Percentiles rank a stretch among this genome's conserved stretches.
phyloP scores from a whole-genome alignment of 495 filamentous ascomycete genomes.

The Talaromyces trachyspermus region DNA sequence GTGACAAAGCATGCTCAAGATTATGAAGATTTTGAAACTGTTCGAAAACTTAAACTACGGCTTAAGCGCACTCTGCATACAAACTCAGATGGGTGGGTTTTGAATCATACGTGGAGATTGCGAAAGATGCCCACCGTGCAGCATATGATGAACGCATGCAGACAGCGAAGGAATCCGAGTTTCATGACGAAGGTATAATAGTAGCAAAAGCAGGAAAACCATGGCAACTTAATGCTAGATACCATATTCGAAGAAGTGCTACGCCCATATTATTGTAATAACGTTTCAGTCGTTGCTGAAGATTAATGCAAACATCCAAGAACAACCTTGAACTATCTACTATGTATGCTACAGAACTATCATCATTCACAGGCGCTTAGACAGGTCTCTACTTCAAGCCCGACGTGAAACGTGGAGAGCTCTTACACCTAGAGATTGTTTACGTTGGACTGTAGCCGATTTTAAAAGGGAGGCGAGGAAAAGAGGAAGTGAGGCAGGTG shows the following conservation, averaged over 20 bases:
- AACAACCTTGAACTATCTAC: too few relatives aligned
- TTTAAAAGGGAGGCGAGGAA: not conserved
- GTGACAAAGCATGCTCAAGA: slow-evolving; percentile 21
- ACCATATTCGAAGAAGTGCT: too few relatives aligned
- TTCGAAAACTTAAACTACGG: slow-evolving; percentile 26
- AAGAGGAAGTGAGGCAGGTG: too few relatives aligned
- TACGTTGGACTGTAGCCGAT: not conserved
- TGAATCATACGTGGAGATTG: slow-evolving; percentile 29
- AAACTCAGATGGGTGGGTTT: slow-evolving; percentile 26
- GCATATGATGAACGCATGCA: slow-evolving; percentile 26
- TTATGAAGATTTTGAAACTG: slow-evolving; percentile 29
- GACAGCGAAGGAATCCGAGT: slow-evolving; percentile 22
- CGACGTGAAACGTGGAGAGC: not conserved
- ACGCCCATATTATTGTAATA: too few relatives aligned
- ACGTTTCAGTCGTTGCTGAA: too few relatives aligned
- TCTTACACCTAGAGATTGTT: not conserved
- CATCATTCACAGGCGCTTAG: too few relatives aligned
- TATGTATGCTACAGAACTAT: too few relatives aligned
- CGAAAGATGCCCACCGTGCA: slow-evolving; percentile 23
- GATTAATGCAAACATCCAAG: too few relatives aligned
- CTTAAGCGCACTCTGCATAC: slow-evolving; percentile 17
- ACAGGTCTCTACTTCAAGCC: not conserved
- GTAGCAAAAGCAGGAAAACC: slow-evolving; percentile 24
- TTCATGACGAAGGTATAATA: slow-evolving; percentile 17
- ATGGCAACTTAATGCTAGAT: slow-evolving; percentile 26